phyloP scores from a whole-genome alignment of 1,284 basidiomycete species.

The Sphaerobolus stellatus region DNA sequence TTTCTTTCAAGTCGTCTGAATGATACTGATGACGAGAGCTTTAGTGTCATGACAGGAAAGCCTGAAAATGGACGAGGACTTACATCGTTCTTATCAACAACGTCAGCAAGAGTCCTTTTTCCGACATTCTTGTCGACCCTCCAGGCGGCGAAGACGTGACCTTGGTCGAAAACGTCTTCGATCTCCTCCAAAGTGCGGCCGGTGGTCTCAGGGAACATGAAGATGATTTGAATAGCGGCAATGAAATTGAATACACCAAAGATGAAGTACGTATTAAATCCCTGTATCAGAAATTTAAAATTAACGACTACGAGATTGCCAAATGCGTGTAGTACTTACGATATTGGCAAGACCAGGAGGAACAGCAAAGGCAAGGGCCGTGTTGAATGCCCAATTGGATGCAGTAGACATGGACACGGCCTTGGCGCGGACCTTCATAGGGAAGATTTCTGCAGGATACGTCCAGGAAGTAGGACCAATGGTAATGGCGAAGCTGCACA shows the following conservation, averaged over 20 bases:
- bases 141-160: slow-evolving; percentile 72
- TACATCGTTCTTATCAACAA: slow-evolving; percentile 30
- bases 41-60: too few relatives aligned
- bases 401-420: slow-evolving; percentile 64
- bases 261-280: slow-evolving; percentile 60
- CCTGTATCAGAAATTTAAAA: slow-evolving; percentile 4
- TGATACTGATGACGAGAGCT: too few relatives aligned
- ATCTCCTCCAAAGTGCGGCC: slow-evolving; percentile 72
- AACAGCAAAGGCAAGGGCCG: slow-evolving; percentile 66
- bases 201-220: slow-evolving; percentile 76
- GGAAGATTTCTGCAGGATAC: slow-evolving; percentile 66
- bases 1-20: too few relatives aligned
- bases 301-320: background rate
- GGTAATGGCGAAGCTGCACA: slow-evolving; percentile 71
- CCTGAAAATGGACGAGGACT: too few relatives aligned
- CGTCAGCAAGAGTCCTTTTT: slow-evolving; percentile 55
- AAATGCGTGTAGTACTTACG: slow-evolving; percentile 40
- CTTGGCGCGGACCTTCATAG: slow-evolving; percentile 68
- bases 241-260: slow-evolving; percentile 77
- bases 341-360: slow-evolving; percentile 54
- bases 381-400: slow-evolving; percentile 74
- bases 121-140: slow-evolving; percentile 61
- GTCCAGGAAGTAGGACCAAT: slow-evolving; percentile 76
- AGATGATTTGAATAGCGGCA: slow-evolving; percentile 65
- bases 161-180: slow-evolving; percentile 70